phyloP scores from a whole-genome alignment of 2,329 filamentous ascomycete genomes.

The Zasmidium cellare region DNA sequence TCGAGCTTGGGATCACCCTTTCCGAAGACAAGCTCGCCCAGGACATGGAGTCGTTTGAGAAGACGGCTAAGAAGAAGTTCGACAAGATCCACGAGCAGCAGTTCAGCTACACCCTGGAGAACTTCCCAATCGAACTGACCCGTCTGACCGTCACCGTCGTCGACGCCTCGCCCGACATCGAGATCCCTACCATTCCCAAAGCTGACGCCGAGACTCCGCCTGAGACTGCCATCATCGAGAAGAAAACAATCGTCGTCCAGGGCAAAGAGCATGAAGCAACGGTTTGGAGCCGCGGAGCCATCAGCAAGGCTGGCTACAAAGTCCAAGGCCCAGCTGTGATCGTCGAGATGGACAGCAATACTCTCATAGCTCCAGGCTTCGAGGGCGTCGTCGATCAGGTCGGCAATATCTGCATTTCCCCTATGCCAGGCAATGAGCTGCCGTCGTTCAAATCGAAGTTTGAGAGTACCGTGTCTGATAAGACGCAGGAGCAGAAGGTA shows the following conservation, averaged over 20 bases:
- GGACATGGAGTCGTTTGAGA: constrained; percentile 24
- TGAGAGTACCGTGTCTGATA: constrained; percentile 20
- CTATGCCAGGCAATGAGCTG: constrained; percentile 26
- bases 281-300: constrained; percentile 24
- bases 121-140: constrained; percentile 28
- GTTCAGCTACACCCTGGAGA: constrained; percentile 29
- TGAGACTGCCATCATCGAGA: constrained; percentile 22
- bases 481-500: constrained; percentile 22
- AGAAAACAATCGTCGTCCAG: constrained; percentile 26
- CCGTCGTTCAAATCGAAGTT: constrained; percentile 27
- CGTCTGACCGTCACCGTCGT: constrained; percentile 24
- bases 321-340: constrained; percentile 26
- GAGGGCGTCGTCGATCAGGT: constrained; percentile 24
- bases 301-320: constrained; percentile 25
- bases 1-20: constrained; percentile 25
- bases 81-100: constrained; percentile 27
- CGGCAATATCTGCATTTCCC: constrained; percentile 29
- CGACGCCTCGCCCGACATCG: constrained; percentile 27
- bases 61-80: constrained; percentile 25
- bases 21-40: constrained; percentile 21
- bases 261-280: constrained; percentile 26
- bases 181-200: constrained; percentile 22
- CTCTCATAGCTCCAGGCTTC: constrained; percentile 26
- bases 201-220: constrained; percentile 23
- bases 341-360: constrained; percentile 30